A percentile compares a stretch with the other conserved stretches of the same genome.
Evolutionary conservation across 345 rosid genomes (phyloP).

Genomic region (Isatis tinctoria): DNA sequence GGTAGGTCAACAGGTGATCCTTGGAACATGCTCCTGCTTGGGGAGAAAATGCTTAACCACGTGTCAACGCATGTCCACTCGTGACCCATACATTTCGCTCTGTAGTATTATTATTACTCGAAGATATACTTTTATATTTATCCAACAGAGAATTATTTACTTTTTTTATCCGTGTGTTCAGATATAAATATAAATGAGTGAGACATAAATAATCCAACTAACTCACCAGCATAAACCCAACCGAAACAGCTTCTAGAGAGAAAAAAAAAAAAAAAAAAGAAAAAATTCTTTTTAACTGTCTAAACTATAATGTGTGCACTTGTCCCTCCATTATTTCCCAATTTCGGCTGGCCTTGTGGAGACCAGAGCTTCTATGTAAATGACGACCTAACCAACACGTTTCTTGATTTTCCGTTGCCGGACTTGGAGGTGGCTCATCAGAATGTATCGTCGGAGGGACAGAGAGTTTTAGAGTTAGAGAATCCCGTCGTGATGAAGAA

Average conservation of each 20-base stretch:
- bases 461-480: neutral
- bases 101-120: neutral
- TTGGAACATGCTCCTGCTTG: slow-evolving; percentile 10
- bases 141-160: neutral
- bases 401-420: slow-evolving; percentile 26
- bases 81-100: neutral
- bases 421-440: slow-evolving; percentile 21
- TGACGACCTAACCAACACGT: neutral
- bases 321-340: slow-evolving; percentile 21
- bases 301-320: slow-evolving; percentile 26
- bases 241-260: slow-evolving; percentile 14
- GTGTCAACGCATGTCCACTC: slow-evolving; percentile 21
- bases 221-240: slow-evolving; percentile 17
- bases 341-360: slow-evolving; percentile 21
- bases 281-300: neutral
- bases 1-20: slow-evolving; percentile 6
- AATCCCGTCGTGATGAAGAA: slow-evolving; percentile 30
- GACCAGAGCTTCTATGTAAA: neutral
- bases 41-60: slow-evolving; percentile 23
- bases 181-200: slow-evolving; percentile 2
- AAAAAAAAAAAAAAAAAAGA: neutral
- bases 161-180: neutral
- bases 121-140: neutral
- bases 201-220: slow-evolving; percentile 18
- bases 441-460: slow-evolving; percentile 14